Evolutionary conservation across 2,329 filamentous ascomycete genomes (phyloP), one percentile per base, ranked within the genome.

Genomic region (Claviceps cyperi): DNA sequence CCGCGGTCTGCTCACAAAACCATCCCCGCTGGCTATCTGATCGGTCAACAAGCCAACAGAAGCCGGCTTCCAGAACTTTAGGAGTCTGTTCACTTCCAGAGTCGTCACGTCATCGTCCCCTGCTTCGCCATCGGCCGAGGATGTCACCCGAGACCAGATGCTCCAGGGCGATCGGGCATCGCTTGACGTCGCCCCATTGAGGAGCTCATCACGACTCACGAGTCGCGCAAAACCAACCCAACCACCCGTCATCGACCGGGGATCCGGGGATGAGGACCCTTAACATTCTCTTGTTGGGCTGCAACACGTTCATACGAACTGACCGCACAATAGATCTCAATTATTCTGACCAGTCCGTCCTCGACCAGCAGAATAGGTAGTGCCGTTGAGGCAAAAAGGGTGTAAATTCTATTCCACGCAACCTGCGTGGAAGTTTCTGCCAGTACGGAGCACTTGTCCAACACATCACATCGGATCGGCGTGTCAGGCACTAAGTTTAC

Each of bases 151-250:
- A 5, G 22, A 44, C 15, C 41, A 32, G 39, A 49, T 38, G 38
- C 9, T 8, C 48, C 41, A 21, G 45, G 41, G 19, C 35, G 21
- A 35, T 51, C 41, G 45, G 49, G 49, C 49, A 51, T 39, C 45
- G 21, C 21, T 43, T 14, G 13, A 40, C 22, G 15, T 46, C 17
- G 32, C 44, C 43, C 49, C 11, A 19, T 24, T 21, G 17, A 36
- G 39, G 21, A 28, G 49, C 45, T 47, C 9, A 11, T 11, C 28
- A 32, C 9, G 9, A 32, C 28, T 32, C 8, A 43, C 49, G 43
- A 46, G 37, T 50, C 43, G 49, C 44, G 43, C 38, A 47, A n/a
- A 22, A 15, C 19, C 15, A 24, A 21, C 22, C 41, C 22, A 19
- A 41, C 48, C 39, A 48, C 4, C 22, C 17, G 8, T 17, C n/a